These are phyloP conservation scores for Lobosporangium transversale DNA, from an alignment of 192 early-diverging fungal genomes.

Conservation along the genomic window DNA sequence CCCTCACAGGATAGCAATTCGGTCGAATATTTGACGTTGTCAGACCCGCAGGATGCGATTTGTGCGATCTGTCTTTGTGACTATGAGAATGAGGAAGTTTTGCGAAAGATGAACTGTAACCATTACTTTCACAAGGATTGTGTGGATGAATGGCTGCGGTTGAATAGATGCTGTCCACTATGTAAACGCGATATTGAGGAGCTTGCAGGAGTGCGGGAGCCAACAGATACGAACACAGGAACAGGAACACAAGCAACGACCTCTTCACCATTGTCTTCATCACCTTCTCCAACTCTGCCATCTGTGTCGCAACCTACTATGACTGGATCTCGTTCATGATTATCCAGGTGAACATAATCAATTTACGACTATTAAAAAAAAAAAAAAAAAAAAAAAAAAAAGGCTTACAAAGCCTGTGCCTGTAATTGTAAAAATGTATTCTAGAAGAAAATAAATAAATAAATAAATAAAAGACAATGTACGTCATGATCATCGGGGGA, in stretches of 20 bases:
- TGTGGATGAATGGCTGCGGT: slow-evolving; percentile 82
- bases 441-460: too few relatives aligned
- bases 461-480: too few relatives aligned
- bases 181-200: slow-evolving; percentile 71
- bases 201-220: slow-evolving; percentile 23
- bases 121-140: slow-evolving; percentile 89
- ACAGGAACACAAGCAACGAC: background rate
- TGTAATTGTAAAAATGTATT: too few relatives aligned
- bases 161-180: slow-evolving; percentile 80
- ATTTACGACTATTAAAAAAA: too few relatives aligned
- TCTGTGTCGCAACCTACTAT: too few relatives aligned
- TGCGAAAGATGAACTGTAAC: slow-evolving; percentile 75
- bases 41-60: slow-evolving; percentile 69
- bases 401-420: too few relatives aligned
- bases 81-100: slow-evolving; percentile 81
- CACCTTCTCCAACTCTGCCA: background rate
- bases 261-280: background rate
- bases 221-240: background rate
- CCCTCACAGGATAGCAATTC: background rate
- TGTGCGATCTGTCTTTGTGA: slow-evolving; percentile 83
- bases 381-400: too few relatives aligned
- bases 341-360: too few relatives aligned
- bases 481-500: too few relatives aligned
- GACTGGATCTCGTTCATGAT: too few relatives aligned
- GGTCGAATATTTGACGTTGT: slow-evolving; percentile 57